Percentiles rank a stretch among this genome's conserved stretches.
phyloP scores from a whole-genome alignment of 2,329 filamentous ascomycete species.

The Sporothrix luriei region DNA sequence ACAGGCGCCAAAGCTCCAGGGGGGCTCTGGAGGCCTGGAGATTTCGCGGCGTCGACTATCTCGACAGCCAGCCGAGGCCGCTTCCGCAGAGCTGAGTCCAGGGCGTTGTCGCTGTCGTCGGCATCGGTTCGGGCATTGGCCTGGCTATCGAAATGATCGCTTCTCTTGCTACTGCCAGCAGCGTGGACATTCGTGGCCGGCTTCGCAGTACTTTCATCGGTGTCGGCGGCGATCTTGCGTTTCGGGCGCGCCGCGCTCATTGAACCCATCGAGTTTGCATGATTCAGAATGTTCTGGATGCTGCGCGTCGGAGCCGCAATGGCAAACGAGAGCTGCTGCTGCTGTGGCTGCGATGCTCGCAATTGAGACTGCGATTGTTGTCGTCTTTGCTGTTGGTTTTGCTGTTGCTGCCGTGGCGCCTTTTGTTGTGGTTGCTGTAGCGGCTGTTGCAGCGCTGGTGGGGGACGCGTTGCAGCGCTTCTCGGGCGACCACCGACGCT shows the following conservation, averaged over 20 bases:
- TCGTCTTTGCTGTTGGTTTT: slow-evolving; percentile 8
- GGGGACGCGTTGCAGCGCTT: slow-evolving; percentile 27
- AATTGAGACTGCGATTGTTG: slow-evolving; percentile 17
- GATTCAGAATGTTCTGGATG: slow-evolving; percentile 34
- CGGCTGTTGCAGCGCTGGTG: slow-evolving; percentile 19
- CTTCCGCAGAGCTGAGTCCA: slow-evolving; percentile 49
- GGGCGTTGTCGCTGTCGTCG: neutral
- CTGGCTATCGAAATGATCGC: neutral
- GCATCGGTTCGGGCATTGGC: slow-evolving; percentile 3
- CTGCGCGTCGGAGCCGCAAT: slow-evolving; percentile 32
- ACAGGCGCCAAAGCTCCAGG: slow-evolving; percentile 10
- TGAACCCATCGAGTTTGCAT: slow-evolving; percentile 29
- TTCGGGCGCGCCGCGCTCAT: slow-evolving; percentile 34
- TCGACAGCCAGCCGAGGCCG: slow-evolving; percentile 57
- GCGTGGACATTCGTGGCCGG: neutral
- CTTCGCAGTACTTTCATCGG: neutral
- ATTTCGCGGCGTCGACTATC: slow-evolving; percentile 42
- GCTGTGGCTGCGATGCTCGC: slow-evolving; percentile 13
- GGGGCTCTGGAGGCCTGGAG: slow-evolving; percentile 3
- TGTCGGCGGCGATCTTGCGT: slow-evolving; percentile 31
- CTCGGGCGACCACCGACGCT: slow-evolving; percentile 2
- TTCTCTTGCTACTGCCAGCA: neutral
- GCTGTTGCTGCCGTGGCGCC: slow-evolving; percentile 11
- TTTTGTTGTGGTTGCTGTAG: slow-evolving; percentile 22
- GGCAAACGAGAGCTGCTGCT: slow-evolving; percentile 29